Evolutionary conservation across 2,329 filamentous ascomycete species (phyloP).

Genomic region (Lasiodiplodia sp.): DNA sequence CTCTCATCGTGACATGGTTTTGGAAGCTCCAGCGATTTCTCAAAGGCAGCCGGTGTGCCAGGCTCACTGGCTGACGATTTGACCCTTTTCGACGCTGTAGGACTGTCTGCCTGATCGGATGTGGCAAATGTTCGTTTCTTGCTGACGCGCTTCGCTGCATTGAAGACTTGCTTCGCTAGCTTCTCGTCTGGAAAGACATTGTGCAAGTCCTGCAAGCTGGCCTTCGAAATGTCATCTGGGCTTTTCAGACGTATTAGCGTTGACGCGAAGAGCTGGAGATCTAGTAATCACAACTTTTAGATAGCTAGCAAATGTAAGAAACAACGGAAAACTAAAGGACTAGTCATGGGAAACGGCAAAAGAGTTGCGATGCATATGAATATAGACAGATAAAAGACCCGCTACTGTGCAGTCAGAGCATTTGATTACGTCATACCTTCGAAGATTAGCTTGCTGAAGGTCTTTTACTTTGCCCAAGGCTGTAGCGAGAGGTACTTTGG

Average conservation of each 20-base stretch:
- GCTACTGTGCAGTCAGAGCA: conserved; percentile 3
- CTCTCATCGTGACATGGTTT: conserved; percentile 63
- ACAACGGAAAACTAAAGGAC: neutral
- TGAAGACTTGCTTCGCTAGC: conserved; percentile 62
- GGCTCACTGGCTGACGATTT: conserved; percentile 41
- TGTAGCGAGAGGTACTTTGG: conserved; percentile 61
- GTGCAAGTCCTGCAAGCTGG: conserved; percentile 53
- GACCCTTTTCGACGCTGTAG: conserved; percentile 48
- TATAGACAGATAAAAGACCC: no score
- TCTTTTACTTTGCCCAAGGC: conserved; percentile 64
- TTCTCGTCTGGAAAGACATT: conserved; percentile 60
- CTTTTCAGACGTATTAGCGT: conserved; percentile 36
- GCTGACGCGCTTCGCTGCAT: conserved; percentile 62
- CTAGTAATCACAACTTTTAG: neutral
- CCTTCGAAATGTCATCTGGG: conserved; percentile 58
- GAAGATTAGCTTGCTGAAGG: conserved; percentile 59
- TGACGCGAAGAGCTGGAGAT: neutral
- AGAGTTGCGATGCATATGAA: neutral
- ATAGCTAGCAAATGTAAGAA: neutral
- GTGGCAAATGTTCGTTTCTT: conserved; percentile 59
- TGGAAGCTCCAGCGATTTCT: conserved; percentile 68
- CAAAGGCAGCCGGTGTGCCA: conserved; percentile 63
- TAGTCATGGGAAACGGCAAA: neutral
- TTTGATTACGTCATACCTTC: conserved; percentile 30
- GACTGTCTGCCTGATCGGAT: conserved; percentile 40